Evolutionary conservation across 257 asterid genomes (phyloP).

Genomic region (Solanum lignicaule): DNA sequence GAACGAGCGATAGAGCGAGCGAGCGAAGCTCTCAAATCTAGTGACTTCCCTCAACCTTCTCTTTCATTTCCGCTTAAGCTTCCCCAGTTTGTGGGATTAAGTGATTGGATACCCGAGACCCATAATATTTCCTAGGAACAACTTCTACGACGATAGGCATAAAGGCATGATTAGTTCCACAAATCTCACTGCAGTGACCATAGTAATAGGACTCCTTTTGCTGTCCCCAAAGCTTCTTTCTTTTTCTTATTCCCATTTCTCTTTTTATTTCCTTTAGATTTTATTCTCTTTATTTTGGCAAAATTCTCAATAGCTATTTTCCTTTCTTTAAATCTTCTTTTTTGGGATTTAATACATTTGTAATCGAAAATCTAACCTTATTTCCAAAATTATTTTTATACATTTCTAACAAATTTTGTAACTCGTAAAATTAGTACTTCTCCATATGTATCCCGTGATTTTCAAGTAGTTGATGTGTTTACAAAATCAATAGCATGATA

Average conservation of each 20-base stretch:
- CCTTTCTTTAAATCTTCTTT: neutral
- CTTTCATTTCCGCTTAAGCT: too few relatives aligned
- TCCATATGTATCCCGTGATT: neutral
- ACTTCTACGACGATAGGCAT: too few relatives aligned
- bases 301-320: constrained; percentile 3
- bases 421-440: neutral
- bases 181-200: too few relatives aligned
- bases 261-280: neutral
- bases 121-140: too few relatives aligned
- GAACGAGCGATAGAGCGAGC: too few relatives aligned
- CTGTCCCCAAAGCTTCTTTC: neutral
- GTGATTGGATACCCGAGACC: too few relatives aligned
- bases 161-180: too few relatives aligned
- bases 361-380: neutral
- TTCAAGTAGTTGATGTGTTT: neutral
- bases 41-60: too few relatives aligned
- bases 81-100: too few relatives aligned
- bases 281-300: constrained; percentile 36
- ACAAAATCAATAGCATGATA: neutral
- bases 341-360: neutral
- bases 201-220: neutral
- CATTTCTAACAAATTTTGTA: too few relatives aligned
- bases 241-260: neutral
- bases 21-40: too few relatives aligned
- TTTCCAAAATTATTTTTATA: too few relatives aligned